phyloP scores from a whole-genome alignment of 495 filamentous ascomycete species.

The Margaritispora aquatica region DNA sequence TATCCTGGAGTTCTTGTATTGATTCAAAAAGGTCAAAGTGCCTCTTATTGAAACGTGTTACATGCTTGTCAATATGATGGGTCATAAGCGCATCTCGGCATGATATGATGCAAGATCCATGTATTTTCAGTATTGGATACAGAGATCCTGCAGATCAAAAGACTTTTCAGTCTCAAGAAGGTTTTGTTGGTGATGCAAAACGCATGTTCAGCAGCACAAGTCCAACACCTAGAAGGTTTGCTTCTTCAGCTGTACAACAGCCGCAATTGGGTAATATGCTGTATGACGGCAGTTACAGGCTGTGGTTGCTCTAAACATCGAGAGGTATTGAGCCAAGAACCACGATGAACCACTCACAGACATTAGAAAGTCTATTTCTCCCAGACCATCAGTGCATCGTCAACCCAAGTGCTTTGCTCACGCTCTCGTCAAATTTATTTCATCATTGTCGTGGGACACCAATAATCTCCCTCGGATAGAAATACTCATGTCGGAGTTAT shows the following conservation, averaged over 20 bases:
- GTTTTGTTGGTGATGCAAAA: not conserved
- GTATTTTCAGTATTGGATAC: not conserved
- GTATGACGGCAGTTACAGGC: not conserved
- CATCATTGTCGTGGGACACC: not conserved
- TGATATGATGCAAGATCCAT: not conserved
- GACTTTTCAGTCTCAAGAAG: not conserved
- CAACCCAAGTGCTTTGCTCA: not conserved
- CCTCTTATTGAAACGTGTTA: conserved; percentile 13
- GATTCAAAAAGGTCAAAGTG: conserved; percentile 6
- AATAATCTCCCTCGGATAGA: conserved; percentile 12
- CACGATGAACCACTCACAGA: conserved; percentile 5
- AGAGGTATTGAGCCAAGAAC: not conserved
- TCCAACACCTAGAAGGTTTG: not conserved
- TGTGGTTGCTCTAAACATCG: not conserved
- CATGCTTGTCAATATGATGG: conserved; percentile 15
- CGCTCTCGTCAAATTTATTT: not conserved
- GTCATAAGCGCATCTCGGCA: conserved; percentile 3
- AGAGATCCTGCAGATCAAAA: not conserved
- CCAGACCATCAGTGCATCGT: not conserved
- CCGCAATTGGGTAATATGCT: not conserved
- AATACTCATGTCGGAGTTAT: not conserved
- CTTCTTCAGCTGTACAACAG: not conserved
- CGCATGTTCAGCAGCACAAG: not conserved
- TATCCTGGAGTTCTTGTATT: conserved; percentile 11
- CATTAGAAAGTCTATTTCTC: conserved; percentile 1